phyloP scores from a whole-genome alignment of 1,284 basidiomycete species.

The Cystobasidium slooffiae region DNA sequence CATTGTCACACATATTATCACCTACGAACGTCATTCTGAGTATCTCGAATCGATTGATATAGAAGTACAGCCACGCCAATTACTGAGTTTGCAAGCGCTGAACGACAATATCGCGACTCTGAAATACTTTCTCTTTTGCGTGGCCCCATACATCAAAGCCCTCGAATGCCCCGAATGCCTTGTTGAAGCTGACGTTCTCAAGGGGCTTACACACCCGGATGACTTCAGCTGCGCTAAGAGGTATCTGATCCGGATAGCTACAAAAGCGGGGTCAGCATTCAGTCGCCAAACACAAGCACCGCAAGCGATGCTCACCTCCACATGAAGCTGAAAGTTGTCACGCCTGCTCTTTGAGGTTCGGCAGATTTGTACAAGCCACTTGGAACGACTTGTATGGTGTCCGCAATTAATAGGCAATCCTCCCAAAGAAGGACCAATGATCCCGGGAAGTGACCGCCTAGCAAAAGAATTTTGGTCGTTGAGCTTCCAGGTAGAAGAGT shows the following conservation, averaged over 20 bases:
- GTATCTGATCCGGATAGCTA: conserved; percentile 50
- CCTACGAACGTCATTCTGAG: background rate
- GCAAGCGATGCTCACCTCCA: conserved; percentile 43
- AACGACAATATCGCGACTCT: conserved; percentile 46
- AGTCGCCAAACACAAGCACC: background rate
- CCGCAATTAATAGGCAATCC: conserved; percentile 47
- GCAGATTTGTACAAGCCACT: conserved; percentile 47
- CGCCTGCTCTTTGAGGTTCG: conserved; percentile 42
- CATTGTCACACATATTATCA: no score
- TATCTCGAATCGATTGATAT: background rate
- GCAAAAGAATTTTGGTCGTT: conserved; percentile 33
- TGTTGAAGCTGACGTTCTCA: conserved; percentile 45
- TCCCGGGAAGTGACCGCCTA: conserved; percentile 49
- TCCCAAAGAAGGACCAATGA: conserved; percentile 46
- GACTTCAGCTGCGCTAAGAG: conserved; percentile 45
- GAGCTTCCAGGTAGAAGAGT: background rate
- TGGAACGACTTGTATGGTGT: conserved; percentile 48
- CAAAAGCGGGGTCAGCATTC: background rate
- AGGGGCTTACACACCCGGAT: conserved; percentile 44
- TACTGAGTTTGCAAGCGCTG: conserved; percentile 11
- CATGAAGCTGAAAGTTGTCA: conserved; percentile 45
- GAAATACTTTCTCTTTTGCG: conserved; percentile 50
- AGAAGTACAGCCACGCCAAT: background rate
- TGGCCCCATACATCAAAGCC: conserved; percentile 46
- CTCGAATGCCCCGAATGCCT: conserved; percentile 50